Evolutionary conservation across 805 yeast species (phyloP).

Genomic region (Metschnikowia chrysomelidarum): DNA sequence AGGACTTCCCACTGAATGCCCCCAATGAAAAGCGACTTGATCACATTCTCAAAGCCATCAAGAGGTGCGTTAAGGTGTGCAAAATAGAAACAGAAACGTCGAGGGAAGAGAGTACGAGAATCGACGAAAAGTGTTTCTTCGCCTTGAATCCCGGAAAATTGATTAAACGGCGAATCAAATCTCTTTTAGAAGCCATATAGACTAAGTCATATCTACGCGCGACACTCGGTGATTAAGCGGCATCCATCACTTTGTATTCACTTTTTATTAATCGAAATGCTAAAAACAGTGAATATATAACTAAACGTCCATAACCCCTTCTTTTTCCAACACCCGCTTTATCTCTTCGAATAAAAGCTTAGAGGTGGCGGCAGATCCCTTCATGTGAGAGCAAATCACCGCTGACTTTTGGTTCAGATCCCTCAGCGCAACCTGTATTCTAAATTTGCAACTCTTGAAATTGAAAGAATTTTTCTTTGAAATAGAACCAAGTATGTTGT

Average conservation of each 20-base stretch:
- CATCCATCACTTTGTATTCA: not conserved
- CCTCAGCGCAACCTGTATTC: conserved; percentile 48
- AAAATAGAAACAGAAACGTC: conserved; percentile 43
- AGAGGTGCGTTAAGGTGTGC: conserved; percentile 48
- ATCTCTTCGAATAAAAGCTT: conserved; percentile 59
- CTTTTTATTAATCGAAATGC: no score
- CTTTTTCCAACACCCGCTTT: conserved; percentile 62
- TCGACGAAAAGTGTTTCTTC: conserved; percentile 63
- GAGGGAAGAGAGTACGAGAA: conserved; percentile 58
- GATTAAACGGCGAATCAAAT: conserved; percentile 43
- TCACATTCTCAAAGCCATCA: conserved; percentile 43
- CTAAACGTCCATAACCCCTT: conserved; percentile 51
- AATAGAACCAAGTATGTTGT: conserved; percentile 58
- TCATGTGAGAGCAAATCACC: conserved; percentile 57
- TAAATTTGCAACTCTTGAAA: conserved; percentile 62
- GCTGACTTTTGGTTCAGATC: conserved; percentile 46
- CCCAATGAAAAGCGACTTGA: conserved; percentile 40
- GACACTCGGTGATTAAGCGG: no score
- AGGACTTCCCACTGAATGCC: conserved; percentile 4
- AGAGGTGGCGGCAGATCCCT: conserved; percentile 65
- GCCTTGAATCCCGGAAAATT: conserved; percentile 57
- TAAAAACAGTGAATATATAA: no score
- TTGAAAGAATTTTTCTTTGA: conserved; percentile 61
- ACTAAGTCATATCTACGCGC: not conserved
- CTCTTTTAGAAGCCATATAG: conserved; percentile 10